These are phyloP conservation scores for Penicillium ucsense DNA, from an alignment of 495 filamentous ascomycete genomes.

Conservation along the genomic window DNA sequence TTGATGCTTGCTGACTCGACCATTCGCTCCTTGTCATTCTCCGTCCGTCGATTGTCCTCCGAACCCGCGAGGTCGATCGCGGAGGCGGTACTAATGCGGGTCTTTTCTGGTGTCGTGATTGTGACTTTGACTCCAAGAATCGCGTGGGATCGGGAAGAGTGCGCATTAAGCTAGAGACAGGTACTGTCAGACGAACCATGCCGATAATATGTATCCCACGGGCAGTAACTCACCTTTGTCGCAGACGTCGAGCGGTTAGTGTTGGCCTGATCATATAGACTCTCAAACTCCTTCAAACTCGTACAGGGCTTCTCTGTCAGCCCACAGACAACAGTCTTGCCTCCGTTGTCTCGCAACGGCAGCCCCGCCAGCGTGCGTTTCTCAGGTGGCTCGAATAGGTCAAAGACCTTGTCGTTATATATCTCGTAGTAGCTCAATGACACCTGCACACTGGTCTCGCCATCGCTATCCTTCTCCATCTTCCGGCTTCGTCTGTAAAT, in stretches of 20 bases:
- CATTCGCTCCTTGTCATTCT: conserved; percentile 88
- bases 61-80: conserved; percentile 96
- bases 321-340: conserved; percentile 86
- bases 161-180: conserved; percentile 62
- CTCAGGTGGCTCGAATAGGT: conserved; percentile 84
- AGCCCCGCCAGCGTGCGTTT: conserved; percentile 79
- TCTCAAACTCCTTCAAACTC: conserved; percentile 86
- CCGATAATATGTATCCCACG: neutral
- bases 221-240: conserved; percentile 53
- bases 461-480: conserved; percentile 73
- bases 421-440: conserved; percentile 95
- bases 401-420: conserved; percentile 93
- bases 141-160: conserved; percentile 88
- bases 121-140: conserved; percentile 84
- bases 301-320: conserved; percentile 78
- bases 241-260: conserved; percentile 83
- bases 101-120: conserved; percentile 60
- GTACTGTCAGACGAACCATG: conserved; percentile 8
- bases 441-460: conserved; percentile 63
- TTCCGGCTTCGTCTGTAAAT: conserved; percentile 82
- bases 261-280: conserved; percentile 88
- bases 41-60: conserved; percentile 89
- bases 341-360: conserved; percentile 78
- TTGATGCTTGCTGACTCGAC: conserved; percentile 98
- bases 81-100: conserved; percentile 71